A percentile compares a stretch with the other conserved stretches of the same genome.
Conservation (phyloP, 768 basidiomycete species). For the Crucibulum laeve region DNA sequence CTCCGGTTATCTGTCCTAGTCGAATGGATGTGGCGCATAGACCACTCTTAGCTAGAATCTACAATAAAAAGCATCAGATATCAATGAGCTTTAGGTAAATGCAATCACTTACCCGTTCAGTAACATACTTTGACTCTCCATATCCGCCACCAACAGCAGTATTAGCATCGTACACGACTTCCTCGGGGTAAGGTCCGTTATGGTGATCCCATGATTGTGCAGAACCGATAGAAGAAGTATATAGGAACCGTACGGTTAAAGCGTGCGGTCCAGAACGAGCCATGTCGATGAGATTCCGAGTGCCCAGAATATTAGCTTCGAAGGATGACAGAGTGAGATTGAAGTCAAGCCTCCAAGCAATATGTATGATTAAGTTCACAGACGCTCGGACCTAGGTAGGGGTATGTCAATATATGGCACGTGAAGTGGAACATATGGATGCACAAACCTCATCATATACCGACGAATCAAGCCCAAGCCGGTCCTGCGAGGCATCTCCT, state of each 20-base stretch:
- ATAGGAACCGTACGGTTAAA: constrained; percentile 26
- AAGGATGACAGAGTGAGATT: constrained; percentile 48
- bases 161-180: constrained; percentile 20
- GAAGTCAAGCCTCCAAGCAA: constrained; percentile 41
- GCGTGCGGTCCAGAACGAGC: constrained; percentile 20
- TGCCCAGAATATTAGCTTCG: constrained; percentile 42
- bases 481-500: constrained; percentile 20
- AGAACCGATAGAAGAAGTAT: constrained; percentile 35
- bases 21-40: constrained; percentile 32
- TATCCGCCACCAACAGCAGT: constrained; percentile 39
- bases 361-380: constrained; percentile 33
- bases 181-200: constrained; percentile 29
- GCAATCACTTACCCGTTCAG: constrained; percentile 26
- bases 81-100: background rate
- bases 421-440: constrained; percentile 9
- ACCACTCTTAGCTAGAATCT: constrained; percentile 34
- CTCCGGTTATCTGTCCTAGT: constrained; percentile 43
- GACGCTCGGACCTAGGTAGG: constrained; percentile 31
- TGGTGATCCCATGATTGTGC: constrained; percentile 22
- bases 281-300: constrained; percentile 41
- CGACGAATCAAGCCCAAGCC: constrained; percentile 22
- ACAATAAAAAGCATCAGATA: background rate
- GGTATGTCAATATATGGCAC: constrained; percentile 35
- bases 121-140: constrained; percentile 40
- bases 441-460: constrained; percentile 15